Evolutionary conservation across 306 rosid genomes (phyloP), one percentile per base, ranked within the genome.

Genomic region (Lathyrus tuberosus): DNA sequence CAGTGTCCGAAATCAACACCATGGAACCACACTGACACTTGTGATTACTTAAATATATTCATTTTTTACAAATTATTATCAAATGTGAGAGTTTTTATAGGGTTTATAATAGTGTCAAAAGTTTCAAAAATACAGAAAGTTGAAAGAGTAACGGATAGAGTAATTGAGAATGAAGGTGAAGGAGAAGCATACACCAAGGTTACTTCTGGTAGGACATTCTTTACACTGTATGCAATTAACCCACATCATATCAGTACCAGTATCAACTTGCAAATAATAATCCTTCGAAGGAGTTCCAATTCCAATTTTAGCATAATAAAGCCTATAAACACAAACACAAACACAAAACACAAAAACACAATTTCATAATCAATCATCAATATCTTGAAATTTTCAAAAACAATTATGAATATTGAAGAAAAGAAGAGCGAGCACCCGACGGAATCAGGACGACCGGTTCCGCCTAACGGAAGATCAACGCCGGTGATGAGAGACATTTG

Each of bases 161-260:
- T 16, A 15, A 65, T 2, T 22, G 13, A 17, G 26, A 49, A 31
- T 24, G 18, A 42, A 26, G 15, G 47, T 7, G n/a, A n/a, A 20
- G 43, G 31, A 46, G 72, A 61, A 66, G 35, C 83, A 73, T 94
- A 94, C 99, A 80, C 99, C 99, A 46, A 91, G 99, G 72, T 78
- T 76, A 79, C 97, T 94, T 82, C 80, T 88, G 38, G 62, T 71
- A 37, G 99, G 96, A 83, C 99, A 94, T 48, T 88, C 95, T 61
- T 18, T 81, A 83, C 99, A 94, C 72, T 94, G 96, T 35, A 86
- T 91, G 77, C 99, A 91, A 74, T 94, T 91, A 46, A 94, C 91
- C 99, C 97, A 94, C 96, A 94, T 91, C 60, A 94, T 88, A 69
- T 94, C 99, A 76, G 91, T 94, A 62, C 99, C 97, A 8, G 99